Evolutionary conservation across 345 rosid species (phyloP).

Genomic region (Atalantia buxifolia): DNA sequence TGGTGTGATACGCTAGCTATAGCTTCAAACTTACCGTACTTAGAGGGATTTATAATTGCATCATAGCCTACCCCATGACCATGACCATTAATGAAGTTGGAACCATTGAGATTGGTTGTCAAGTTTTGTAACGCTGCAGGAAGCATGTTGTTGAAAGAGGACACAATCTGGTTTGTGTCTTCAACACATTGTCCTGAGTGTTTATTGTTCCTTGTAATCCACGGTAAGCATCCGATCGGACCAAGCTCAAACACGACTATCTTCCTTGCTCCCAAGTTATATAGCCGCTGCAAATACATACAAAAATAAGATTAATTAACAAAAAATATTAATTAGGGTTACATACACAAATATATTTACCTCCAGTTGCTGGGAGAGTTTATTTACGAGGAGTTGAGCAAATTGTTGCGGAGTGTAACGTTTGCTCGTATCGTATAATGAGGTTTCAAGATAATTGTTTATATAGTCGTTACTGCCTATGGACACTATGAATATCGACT

Average conservation of each 20-base stretch:
- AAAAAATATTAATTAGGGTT: no score
- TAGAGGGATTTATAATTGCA: conserved; percentile 30
- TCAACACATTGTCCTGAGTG: conserved; percentile 29
- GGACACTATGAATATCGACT: conserved; percentile 30
- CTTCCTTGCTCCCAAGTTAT: conserved; percentile 39
- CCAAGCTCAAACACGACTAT: conserved; percentile 41
- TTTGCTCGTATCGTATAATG: neutral
- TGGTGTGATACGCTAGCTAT: no score
- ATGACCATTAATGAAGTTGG: conserved; percentile 26
- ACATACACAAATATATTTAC: conserved; percentile 1
- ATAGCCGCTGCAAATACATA: conserved; percentile 21
- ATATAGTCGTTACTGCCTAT: conserved; percentile 46
- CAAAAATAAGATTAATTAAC: neutral
- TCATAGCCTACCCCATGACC: conserved; percentile 29
- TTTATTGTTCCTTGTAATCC: conserved; percentile 16
- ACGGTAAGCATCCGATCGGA: conserved; percentile 49
- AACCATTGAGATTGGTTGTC: conserved; percentile 25
- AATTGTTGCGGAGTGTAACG: conserved; percentile 20
- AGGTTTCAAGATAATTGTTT: conserved; percentile 14
- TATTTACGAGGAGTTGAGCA: conserved; percentile 24
- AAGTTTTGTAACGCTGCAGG: conserved; percentile 21
- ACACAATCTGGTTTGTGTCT: conserved; percentile 25
- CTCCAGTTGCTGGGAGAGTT: conserved; percentile 25
- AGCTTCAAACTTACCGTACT: conserved; percentile 20
- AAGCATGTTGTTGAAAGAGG: conserved; percentile 31